Evolutionary conservation across 768 basidiomycete species (phyloP).

Genomic region (Termitomyces sp.): DNA sequence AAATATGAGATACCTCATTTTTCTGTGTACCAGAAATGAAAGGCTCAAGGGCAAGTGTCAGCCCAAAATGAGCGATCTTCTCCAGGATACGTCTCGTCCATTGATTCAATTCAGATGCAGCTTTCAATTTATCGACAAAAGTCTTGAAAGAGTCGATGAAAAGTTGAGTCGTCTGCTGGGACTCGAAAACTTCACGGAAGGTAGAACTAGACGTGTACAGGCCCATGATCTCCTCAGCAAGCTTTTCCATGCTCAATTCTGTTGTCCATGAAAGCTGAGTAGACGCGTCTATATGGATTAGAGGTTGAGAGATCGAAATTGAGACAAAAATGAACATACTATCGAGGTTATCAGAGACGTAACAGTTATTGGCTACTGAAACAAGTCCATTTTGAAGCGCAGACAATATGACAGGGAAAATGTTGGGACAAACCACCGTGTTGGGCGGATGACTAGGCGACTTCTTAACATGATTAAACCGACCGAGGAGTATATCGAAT

Average conservation of each 20-base stretch:
- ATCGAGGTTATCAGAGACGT: slow-evolving; percentile 22
- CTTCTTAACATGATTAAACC: slow-evolving; percentile 20
- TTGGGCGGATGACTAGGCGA: slow-evolving; percentile 20
- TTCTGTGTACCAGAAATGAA: slow-evolving; percentile 62
- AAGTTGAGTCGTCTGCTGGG: slow-evolving; percentile 60
- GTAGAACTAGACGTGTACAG: slow-evolving; percentile 59
- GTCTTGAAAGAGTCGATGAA: slow-evolving; percentile 62
- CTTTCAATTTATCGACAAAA: slow-evolving; percentile 42
- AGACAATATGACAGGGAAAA: slow-evolving; percentile 67
- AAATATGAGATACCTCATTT: slow-evolving; percentile 48
- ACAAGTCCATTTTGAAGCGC: slow-evolving; percentile 58
- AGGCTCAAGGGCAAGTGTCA: slow-evolving; percentile 63
- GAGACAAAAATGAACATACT: slow-evolving; percentile 17
- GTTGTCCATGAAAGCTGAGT: slow-evolving; percentile 23
- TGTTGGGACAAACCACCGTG: slow-evolving; percentile 56
- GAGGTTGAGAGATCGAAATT: neutral
- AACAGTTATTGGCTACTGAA: slow-evolving; percentile 32
- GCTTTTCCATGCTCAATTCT: slow-evolving; percentile 45
- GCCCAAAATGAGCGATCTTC: slow-evolving; percentile 65
- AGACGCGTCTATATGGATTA: slow-evolving; percentile 6
- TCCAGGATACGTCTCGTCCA: slow-evolving; percentile 54
- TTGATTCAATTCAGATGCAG: slow-evolving; percentile 33
- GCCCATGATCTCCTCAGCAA: slow-evolving; percentile 66
- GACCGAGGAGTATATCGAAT: slow-evolving; percentile 65
- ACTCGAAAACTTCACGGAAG: slow-evolving; percentile 71